Evolutionary conservation across 768 basidiomycete species (phyloP).

Genomic region (Tricholoma furcatifolium): DNA sequence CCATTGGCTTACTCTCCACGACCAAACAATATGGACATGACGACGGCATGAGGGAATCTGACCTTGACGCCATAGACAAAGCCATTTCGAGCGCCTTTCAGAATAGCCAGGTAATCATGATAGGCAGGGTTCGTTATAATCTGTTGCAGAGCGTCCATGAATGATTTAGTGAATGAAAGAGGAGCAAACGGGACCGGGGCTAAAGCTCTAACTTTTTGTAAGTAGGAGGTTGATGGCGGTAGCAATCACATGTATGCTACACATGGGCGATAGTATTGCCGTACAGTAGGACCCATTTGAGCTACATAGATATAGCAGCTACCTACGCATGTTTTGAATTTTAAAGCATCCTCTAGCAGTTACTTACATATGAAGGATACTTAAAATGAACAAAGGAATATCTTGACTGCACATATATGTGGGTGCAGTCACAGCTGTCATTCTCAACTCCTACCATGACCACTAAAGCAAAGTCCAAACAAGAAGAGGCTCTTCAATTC

Average conservation of each 20-base stretch:
- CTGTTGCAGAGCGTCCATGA: conserved; percentile 37
- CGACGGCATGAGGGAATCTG: conserved; percentile 91
- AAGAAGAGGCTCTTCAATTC: conserved; percentile 88
- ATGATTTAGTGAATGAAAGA: neutral
- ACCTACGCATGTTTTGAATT: no score
- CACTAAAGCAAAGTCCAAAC: conserved; percentile 68
- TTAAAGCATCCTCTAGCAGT: no score
- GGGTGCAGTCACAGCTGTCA: neutral
- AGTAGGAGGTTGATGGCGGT: no score
- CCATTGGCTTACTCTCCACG: conserved; percentile 73
- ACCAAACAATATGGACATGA: conserved; percentile 95
- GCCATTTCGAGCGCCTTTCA: conserved; percentile 93
- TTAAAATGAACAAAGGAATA: neutral
- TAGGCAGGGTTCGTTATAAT: conserved; percentile 68
- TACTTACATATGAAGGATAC: no score
- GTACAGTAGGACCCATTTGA: no score
- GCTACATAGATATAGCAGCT: no score
- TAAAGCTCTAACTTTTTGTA: no score
- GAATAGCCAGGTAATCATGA: conserved; percentile 88
- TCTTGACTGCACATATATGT: neutral
- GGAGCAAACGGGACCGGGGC: conserved; percentile 1
- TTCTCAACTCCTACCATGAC: conserved; percentile 25
- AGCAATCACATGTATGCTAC: no score
- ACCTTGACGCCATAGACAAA: conserved; percentile 90
- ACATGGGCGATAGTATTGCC: no score